Evolutionary conservation across 148 eudicot genomes (phyloP).

Genomic region (Euryodendron excelsum): DNA sequence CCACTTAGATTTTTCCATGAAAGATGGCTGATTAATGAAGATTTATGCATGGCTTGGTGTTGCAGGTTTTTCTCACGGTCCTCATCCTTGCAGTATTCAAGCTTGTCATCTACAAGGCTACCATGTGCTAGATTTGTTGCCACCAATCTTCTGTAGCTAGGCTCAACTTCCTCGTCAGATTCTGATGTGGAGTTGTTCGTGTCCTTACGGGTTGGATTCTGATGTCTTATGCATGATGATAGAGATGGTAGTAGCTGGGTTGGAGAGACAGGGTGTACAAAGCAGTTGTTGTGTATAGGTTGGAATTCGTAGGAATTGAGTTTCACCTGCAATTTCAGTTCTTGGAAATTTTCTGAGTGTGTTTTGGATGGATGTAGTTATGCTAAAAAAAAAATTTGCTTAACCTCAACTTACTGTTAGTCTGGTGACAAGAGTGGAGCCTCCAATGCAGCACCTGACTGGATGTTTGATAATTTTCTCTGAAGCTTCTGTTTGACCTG

Average conservation of each 20-base stretch:
- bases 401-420: conserved; percentile 15
- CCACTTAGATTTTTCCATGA: conserved; percentile 15
- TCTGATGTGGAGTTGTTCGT: conserved; percentile 14
- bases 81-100: conserved; percentile 9
- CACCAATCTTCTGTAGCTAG: conserved; percentile 17
- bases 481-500: background rate
- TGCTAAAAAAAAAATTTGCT: background rate
- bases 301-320: conserved; percentile 11
- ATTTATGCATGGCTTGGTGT: conserved; percentile 8
- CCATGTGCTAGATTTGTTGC: conserved; percentile 8
- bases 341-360: background rate
- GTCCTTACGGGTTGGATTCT: background rate
- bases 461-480: conserved; percentile 17
- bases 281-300: background rate
- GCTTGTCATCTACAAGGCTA: conserved; percentile 4
- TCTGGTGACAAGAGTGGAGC: conserved; percentile 9
- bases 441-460: conserved; percentile 16
- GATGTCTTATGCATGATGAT: conserved; percentile 16
- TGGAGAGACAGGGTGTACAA: conserved; percentile 22
- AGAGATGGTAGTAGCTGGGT: conserved; percentile 22
- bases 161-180: conserved; percentile 21
- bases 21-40: conserved; percentile 9
- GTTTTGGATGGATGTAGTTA: background rate
- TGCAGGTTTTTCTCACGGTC: conserved; percentile 9
- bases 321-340: conserved; percentile 26